phyloP scores from a whole-genome alignment of 169 alveolate species.

The Plasmodium yoelii region DNA sequence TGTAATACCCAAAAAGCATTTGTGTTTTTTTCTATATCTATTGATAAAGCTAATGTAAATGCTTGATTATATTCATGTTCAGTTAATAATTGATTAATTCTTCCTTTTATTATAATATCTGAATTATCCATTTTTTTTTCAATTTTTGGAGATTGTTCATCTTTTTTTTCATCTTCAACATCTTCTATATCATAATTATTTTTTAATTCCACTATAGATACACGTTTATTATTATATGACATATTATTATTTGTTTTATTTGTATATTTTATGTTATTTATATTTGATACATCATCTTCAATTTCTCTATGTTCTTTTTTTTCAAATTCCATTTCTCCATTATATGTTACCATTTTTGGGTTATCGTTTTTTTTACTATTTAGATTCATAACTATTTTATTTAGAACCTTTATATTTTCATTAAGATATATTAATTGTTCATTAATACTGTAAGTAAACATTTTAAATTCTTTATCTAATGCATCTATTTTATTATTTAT shows the following conservation, averaged over 20 bases:
- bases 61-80: slow-evolving; percentile 65
- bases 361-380: background rate
- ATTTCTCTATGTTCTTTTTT: background rate
- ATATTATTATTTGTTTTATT: background rate
- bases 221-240: background rate
- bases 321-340: background rate
- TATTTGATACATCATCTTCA: background rate
- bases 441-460: slow-evolving; percentile 22
- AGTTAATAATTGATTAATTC: slow-evolving; percentile 65
- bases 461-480: slow-evolving; percentile 36
- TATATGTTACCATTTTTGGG: background rate
- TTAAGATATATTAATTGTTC: slow-evolving; percentile 15
- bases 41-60: slow-evolving; percentile 58
- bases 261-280: background rate
- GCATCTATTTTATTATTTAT: slow-evolving; percentile 26
- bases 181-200: slow-evolving; percentile 1
- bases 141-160: background rate
- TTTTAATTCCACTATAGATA: background rate
- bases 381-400: slow-evolving; percentile 11
- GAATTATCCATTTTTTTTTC: slow-evolving; percentile 8
- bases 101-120: slow-evolving; percentile 52
- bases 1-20: slow-evolving; percentile 56
- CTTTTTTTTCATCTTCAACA: slow-evolving; percentile 14
- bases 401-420: slow-evolving; percentile 21
- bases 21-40: slow-evolving; percentile 68